These are phyloP conservation scores for Zymoseptoria ardabiliae DNA, from an alignment of 2,329 filamentous ascomycete species.

Conservation along the genomic window DNA sequence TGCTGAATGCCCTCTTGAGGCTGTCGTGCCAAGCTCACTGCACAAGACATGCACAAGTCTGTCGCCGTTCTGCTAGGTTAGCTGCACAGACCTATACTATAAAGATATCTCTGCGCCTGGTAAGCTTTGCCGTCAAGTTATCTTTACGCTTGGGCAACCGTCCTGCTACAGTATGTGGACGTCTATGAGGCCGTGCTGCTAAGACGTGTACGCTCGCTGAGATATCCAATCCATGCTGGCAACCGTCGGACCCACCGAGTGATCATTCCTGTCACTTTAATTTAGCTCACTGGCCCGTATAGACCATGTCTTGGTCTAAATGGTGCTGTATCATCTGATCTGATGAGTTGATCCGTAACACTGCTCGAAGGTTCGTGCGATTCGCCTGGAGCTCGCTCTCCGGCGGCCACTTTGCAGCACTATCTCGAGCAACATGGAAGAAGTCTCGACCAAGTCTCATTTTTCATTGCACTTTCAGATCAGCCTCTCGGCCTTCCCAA, in stretches of 20 bases:
- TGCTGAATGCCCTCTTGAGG: no score
- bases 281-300: not conserved
- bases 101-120: not conserved
- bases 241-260: not conserved
- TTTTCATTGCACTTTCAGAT: not conserved
- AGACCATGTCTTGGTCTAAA: not conserved
- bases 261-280: not conserved
- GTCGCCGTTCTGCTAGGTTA: no score
- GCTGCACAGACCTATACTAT: not conserved
- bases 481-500: slow-evolving; percentile 27
- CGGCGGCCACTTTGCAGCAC: no score
- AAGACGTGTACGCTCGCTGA: no score
- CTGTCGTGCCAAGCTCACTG: no score
- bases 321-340: not conserved
- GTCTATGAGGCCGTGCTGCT: no score
- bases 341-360: not conserved
- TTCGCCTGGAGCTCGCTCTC: not conserved
- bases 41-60: no score
- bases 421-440: no score
- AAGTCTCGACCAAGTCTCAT: no score
- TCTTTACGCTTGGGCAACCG: not conserved
- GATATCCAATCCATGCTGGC: not conserved
- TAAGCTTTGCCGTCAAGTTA: not conserved
- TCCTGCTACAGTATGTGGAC: no score
- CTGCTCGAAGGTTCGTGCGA: not conserved